These are phyloP conservation scores for Colletotrichum tropicale DNA, from an alignment of 2,329 filamentous ascomycete genomes.

Conservation along the genomic window DNA sequence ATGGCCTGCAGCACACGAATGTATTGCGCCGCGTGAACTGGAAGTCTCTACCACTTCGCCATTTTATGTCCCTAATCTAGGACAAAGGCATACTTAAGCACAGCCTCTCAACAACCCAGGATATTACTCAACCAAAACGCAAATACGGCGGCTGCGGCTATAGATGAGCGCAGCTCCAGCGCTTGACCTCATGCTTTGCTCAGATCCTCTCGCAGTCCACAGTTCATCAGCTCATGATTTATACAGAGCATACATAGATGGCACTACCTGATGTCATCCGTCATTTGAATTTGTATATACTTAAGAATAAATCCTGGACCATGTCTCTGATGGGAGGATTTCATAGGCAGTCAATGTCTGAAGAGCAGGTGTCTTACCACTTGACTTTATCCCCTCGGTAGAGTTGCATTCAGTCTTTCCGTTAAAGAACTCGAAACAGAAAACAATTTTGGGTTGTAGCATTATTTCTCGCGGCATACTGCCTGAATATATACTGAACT, in stretches of 20 bases:
- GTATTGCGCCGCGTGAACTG: background rate
- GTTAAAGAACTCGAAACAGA: too few relatives aligned
- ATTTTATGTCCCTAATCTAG: rapidly evolving
- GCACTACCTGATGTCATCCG: background rate
- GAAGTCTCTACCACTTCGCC: rapidly evolving
- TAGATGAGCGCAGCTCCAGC: background rate
- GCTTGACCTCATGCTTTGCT: background rate
- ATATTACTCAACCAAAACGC: background rate
- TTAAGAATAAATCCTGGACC: background rate
- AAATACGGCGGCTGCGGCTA: rapidly evolving
- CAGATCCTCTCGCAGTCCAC: background rate
- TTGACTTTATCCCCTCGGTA: too few relatives aligned
- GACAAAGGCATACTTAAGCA: rapidly evolving
- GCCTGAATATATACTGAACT: background rate
- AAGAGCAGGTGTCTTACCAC: background rate
- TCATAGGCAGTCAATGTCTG: too few relatives aligned
- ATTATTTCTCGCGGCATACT: background rate
- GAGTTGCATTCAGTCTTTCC: too few relatives aligned
- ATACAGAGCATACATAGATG: too few relatives aligned
- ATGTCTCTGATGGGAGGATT: background rate
- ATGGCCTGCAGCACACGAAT: rapidly evolving
- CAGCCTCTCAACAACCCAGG: rapidly evolving
- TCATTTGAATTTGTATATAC: background rate
- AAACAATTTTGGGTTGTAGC: background rate
- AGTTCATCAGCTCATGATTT: background rate